Conservation (phyloP, 139 green algal species). For the Tetratostichococcus sp. region DNA sequence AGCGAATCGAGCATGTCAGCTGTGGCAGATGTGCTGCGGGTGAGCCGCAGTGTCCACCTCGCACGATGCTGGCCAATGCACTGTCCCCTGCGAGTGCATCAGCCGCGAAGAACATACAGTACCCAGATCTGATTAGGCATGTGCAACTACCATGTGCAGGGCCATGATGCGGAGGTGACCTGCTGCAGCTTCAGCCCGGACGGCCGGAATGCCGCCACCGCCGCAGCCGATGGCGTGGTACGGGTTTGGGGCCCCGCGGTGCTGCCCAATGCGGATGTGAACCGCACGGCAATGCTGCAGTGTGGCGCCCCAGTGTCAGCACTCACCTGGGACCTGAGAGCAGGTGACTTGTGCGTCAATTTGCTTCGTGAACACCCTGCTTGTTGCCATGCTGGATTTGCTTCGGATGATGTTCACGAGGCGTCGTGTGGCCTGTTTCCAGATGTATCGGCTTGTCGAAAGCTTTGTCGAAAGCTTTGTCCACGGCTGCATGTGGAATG, state of each 20-base stretch:
- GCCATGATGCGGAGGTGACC: constrained; percentile 12
- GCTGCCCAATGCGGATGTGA: constrained; percentile 1
- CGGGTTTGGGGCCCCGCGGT: constrained; percentile 7
- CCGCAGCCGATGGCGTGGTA: constrained; percentile 7
- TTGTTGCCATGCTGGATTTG: not conserved
- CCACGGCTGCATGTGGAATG: no score
- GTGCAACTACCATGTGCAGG: not conserved
- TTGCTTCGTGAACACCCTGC: no score
- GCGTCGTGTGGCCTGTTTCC: not conserved
- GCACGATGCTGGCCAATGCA: no score
- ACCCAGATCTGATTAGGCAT: not conserved
- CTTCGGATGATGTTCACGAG: not conserved
- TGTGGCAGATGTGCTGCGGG: no score
- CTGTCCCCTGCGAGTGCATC: no score
- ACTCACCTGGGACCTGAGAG: constrained; percentile 40
- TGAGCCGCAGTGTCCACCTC: no score
- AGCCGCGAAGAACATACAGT: no score
- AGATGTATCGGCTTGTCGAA: not conserved
- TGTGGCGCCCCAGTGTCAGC: constrained; percentile 26
- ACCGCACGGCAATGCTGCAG: constrained; percentile 21
- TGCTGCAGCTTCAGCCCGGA: constrained; percentile 10
- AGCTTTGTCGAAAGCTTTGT: not conserved
- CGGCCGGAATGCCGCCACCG: constrained; percentile 7
- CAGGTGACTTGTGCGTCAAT: constrained; percentile 24
- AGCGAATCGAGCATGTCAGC: no score